These are phyloP conservation scores for Kondoa malvinella DNA, from an alignment of 768 basidiomycete genomes.

Conservation along the genomic window DNA sequence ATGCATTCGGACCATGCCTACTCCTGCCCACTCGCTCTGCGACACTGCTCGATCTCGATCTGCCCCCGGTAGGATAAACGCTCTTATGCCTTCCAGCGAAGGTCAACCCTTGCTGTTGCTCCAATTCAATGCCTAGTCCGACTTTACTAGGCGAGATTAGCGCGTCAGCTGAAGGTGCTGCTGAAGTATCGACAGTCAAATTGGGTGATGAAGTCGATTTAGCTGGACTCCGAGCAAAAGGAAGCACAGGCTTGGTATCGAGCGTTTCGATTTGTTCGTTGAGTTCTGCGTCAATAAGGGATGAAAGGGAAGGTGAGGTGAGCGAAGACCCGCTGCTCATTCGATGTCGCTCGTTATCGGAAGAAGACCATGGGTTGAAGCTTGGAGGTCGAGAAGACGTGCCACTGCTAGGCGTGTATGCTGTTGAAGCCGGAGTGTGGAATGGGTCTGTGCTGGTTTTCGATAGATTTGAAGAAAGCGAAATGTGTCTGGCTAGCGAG, in stretches of 20 bases:
- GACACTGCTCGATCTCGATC: not conserved
- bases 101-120: not conserved
- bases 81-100: not conserved
- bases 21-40: conserved; percentile 1
- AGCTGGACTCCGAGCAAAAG: not conserved
- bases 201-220: not conserved
- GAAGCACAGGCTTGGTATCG: not conserved
- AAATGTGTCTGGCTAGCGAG: not conserved
- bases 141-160: conserved; percentile 1
- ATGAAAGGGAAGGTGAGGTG: not conserved
- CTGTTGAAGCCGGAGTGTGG: not conserved
- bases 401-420: not conserved
- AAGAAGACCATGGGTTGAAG: not conserved
- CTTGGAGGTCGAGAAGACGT: not conserved
- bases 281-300: not conserved
- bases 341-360: not conserved
- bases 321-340: not conserved
- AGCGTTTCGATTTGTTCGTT: not conserved
- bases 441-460: not conserved
- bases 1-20: not conserved
- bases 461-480: not conserved
- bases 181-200: not conserved
- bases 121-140: conserved; percentile 5
- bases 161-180: not conserved
- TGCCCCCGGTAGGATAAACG: not conserved